Evolutionary conservation across 2,329 filamentous ascomycete species (phyloP).

Genomic region (Magnaporthiopsis incrustans): DNA sequence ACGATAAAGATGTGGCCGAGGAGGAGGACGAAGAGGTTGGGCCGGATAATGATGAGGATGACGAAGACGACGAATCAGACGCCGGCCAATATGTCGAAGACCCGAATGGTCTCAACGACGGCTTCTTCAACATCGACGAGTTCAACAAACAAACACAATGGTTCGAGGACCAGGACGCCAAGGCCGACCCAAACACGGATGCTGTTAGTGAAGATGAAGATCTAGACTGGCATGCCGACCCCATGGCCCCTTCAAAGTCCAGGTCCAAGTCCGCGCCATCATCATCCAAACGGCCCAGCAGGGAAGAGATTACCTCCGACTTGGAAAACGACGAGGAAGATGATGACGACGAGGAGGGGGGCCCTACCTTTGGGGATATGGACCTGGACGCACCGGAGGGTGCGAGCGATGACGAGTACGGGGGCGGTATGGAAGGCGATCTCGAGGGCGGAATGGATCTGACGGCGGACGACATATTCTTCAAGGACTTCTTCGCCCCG

Average conservation of each 20-base stretch:
- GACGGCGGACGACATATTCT: slow-evolving; percentile 85
- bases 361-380: slow-evolving; percentile 76
- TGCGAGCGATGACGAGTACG: slow-evolving; percentile 54
- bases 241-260: slow-evolving; percentile 37
- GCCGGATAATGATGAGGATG: slow-evolving; percentile 34
- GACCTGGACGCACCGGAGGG: slow-evolving; percentile 67
- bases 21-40: slow-evolving; percentile 20
- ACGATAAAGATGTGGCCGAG: slow-evolving; percentile 22
- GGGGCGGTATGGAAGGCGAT: slow-evolving; percentile 43
- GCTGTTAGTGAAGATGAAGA: slow-evolving; percentile 76
- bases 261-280: slow-evolving; percentile 20
- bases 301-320: slow-evolving; percentile 20
- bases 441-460: slow-evolving; percentile 45
- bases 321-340: slow-evolving; percentile 30
- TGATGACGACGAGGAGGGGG: slow-evolving; percentile 64
- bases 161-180: slow-evolving; percentile 77
- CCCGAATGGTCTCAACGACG: slow-evolving; percentile 83
- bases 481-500: slow-evolving; percentile 88
- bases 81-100: slow-evolving; percentile 57
- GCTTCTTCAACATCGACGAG: slow-evolving; percentile 94
- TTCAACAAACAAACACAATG: slow-evolving; percentile 93
- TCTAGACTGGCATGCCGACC: slow-evolving; percentile 80
- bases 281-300: slow-evolving; percentile 10
- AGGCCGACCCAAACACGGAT: slow-evolving; percentile 67
- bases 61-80: slow-evolving; percentile 34